Base-by-base conservation (phyloP, 2,329 filamentous ascomycete genomes). In the Coniella lustricola region DNA sequence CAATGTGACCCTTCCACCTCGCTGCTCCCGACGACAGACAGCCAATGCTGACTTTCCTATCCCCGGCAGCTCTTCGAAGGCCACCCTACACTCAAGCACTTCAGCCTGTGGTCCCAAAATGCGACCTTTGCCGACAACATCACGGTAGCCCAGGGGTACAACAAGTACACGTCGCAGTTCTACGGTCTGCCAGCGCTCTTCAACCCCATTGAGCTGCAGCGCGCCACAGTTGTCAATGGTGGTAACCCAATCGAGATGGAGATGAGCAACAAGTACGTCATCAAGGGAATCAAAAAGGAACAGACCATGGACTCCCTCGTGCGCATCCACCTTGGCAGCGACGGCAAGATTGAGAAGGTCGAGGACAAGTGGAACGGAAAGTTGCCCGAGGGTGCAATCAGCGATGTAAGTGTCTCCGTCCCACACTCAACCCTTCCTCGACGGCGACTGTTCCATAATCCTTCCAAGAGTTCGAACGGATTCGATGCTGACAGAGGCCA, bases 161-260 rank as follows among this genome's bases (percentile, higher is more conserved):
- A 75, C 54, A 70, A 77, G 57, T 73, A 60, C 54, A 62, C 67
- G 14, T 67, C 71, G 3, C 69, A 73, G 53, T 74, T 69, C 73
- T 84, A 84, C 59, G 81, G 80, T 2, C 68, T 84, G 1, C 69
- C 78, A 46, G 63, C 72, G 3, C 73, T 77, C 2, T 84, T 84
- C 60, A 69, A 65, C 38, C 71, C 77, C 42, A 82, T 83, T 55
- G 67, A 76, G 59, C 72, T 77, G 21, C 66, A 78, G 40, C 64
- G 68, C 32, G 74, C 81, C 59, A 60, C 67, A 34, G 78, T 84
- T 10, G 76, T 65, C 1, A 70, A 67, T 14, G 62, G 67, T 0
- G 78, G 79, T 1, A 82, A 84, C 54, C 80, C 81, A 1, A 82
- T 84, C 35, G 63, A 71, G 50, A 64, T 84, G 57, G 69, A 79